Percentiles rank a stretch among this genome's conserved stretches.
phyloP scores from a whole-genome alignment of 148 eudicot genomes.

The Linanthus parryae region DNA sequence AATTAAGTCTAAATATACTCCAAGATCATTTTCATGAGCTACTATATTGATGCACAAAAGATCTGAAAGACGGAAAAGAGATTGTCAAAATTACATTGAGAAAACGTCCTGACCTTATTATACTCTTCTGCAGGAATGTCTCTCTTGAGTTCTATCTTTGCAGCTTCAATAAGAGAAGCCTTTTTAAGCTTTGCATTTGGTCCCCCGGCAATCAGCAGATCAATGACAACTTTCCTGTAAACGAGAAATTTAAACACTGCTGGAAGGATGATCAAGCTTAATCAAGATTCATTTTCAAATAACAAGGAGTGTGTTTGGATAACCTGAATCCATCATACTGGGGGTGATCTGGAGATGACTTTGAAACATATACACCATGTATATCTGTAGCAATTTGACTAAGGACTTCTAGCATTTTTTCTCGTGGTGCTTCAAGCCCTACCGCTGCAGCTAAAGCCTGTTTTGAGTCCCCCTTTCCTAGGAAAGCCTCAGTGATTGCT shows the following conservation, averaged over 20 bases:
- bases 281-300: constrained; percentile 1
- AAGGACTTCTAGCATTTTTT: constrained; percentile 53
- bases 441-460: constrained; percentile 47
- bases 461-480: constrained; percentile 33
- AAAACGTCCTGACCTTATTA: constrained; percentile 47
- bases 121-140: constrained; percentile 44
- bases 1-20: no score
- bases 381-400: constrained; percentile 54
- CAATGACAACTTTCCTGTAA: constrained; percentile 63
- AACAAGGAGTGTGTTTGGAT: constrained; percentile 1
- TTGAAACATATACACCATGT: constrained; percentile 64
- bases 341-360: constrained; percentile 59
- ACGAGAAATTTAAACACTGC: constrained; percentile 1
- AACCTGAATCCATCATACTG: constrained; percentile 68
- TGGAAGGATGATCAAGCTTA: constrained; percentile 1
- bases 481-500: constrained; percentile 44
- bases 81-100: neutral
- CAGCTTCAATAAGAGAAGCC: constrained; percentile 67
- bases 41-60: no score
- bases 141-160: constrained; percentile 50
- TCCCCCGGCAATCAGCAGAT: constrained; percentile 56
- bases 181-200: constrained; percentile 76
- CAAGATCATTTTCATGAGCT: neutral
- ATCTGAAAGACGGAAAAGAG: no score
- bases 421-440: constrained; percentile 55